Evolutionary conservation across 208 protist species (phyloP).

Genomic region (Leishmania turanica): DNA sequence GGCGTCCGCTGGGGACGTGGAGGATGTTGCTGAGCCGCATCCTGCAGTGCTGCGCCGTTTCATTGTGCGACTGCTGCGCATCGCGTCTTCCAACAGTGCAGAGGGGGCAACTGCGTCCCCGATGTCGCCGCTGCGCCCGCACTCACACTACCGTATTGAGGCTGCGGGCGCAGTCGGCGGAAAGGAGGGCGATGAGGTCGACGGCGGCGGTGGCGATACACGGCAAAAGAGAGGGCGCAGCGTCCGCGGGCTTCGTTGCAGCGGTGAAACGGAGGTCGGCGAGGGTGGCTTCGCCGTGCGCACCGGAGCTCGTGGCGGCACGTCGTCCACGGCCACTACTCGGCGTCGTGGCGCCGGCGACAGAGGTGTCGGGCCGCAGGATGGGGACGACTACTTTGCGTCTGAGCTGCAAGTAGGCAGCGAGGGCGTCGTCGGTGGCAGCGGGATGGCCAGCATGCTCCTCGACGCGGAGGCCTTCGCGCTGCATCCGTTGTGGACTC

Average conservation of each 20-base stretch:
- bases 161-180: neutral
- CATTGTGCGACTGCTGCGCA: slow-evolving; percentile 34
- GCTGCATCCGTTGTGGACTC: slow-evolving; percentile 51
- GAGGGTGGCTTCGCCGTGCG: neutral
- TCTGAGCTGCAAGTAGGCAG: neutral
- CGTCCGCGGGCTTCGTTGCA: neutral
- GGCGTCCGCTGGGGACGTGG: slow-evolving; percentile 6
- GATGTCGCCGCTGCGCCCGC: slow-evolving; percentile 9
- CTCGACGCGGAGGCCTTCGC: slow-evolving; percentile 46
- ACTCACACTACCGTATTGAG: slow-evolving; percentile 1
- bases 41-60: slow-evolving; percentile 36
- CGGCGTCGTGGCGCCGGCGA: neutral
- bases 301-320: neutral
- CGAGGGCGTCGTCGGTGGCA: neutral
- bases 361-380: neutral
- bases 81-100: slow-evolving; percentile 18
- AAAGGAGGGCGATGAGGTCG: slow-evolving; percentile 2
- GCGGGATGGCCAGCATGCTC: slow-evolving; percentile 10
- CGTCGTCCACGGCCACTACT: neutral
- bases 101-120: neutral
- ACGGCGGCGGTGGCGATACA: neutral
- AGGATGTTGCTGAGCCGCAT: slow-evolving; percentile 31
- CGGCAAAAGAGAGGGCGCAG: neutral
- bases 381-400: slow-evolving; percentile 1
- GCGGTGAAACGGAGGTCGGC: slow-evolving; percentile 9